Evolutionary conservation across 192 early-diverging fungal species (phyloP).

Genomic region (Kickxella alabastrina): DNA sequence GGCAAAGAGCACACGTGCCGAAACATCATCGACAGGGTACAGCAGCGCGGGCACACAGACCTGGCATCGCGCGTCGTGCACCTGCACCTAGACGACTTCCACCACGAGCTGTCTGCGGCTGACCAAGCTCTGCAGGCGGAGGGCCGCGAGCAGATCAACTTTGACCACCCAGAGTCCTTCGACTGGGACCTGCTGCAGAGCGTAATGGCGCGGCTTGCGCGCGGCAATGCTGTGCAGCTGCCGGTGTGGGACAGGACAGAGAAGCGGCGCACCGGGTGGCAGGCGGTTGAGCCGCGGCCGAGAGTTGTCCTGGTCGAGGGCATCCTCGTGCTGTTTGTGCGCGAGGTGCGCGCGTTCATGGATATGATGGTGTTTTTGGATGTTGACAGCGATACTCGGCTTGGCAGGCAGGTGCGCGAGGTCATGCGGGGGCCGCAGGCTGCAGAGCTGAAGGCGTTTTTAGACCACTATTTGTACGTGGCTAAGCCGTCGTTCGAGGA

Average conservation of each 20-base stretch:
- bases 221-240: conserved; percentile 51
- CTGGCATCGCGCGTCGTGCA: conserved; percentile 53
- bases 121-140: conserved; percentile 51
- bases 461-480: conserved; percentile 67
- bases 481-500: conserved; percentile 88
- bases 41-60: conserved; percentile 45
- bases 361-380: conserved; percentile 83
- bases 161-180: conserved; percentile 74
- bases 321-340: conserved; percentile 71
- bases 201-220: conserved; percentile 52
- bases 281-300: conserved; percentile 38
- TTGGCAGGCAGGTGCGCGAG: conserved; percentile 48
- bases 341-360: conserved; percentile 60
- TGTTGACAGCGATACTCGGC: conserved; percentile 75
- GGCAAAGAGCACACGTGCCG: conserved; percentile 47
- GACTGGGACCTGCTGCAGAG: conserved; percentile 67
- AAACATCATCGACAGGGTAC: conserved; percentile 42
- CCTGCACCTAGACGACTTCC: conserved; percentile 65
- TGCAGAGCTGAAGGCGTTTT: conserved; percentile 51
- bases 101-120: conserved; percentile 54
- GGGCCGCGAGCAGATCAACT: conserved; percentile 54
- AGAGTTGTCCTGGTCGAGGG: conserved; percentile 77
- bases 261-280: conserved; percentile 20
- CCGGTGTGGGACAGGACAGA: conserved; percentile 63
- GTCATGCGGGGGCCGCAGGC: conserved; percentile 31